Conservation (phyloP, 2,329 filamentous ascomycete genomes). For the Cadophora malorum region DNA sequence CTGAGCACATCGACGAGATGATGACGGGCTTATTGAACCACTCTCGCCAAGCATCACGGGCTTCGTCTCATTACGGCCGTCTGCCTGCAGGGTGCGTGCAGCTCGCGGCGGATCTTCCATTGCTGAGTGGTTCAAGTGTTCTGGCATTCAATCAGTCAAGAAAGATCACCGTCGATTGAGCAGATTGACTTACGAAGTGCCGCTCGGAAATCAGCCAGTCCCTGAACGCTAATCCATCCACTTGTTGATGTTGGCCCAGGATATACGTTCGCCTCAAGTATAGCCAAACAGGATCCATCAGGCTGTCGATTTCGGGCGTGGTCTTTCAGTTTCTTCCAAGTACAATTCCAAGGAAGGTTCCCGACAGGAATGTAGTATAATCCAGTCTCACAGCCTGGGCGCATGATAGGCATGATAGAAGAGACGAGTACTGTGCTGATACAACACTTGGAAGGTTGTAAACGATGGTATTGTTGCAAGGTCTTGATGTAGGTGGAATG, state of each 20-base stretch:
- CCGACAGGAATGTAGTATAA: slow-evolving; percentile 34
- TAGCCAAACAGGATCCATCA: slow-evolving; percentile 32
- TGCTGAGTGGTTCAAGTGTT: slow-evolving; percentile 33
- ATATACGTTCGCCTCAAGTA: slow-evolving; percentile 39
- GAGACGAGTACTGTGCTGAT: neutral
- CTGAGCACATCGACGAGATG: neutral
- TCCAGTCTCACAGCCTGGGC: slow-evolving; percentile 31
- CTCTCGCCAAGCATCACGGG: slow-evolving; percentile 28
- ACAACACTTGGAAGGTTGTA: neutral
- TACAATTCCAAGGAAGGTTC: slow-evolving; percentile 35
- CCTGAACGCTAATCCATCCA: slow-evolving; percentile 38
- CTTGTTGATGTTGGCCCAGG: slow-evolving; percentile 34
- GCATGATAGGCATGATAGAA: slow-evolving; percentile 26
- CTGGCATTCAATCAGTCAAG: slow-evolving; percentile 21
- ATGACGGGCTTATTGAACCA: neutral
- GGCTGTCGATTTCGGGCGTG: slow-evolving; percentile 33
- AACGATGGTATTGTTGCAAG: neutral
- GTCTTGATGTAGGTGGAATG: neutral
- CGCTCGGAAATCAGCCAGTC: slow-evolving; percentile 34
- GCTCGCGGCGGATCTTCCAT: slow-evolving; percentile 26
- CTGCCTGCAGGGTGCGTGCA: slow-evolving; percentile 32
- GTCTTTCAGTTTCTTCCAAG: slow-evolving; percentile 42
- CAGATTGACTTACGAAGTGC: slow-evolving; percentile 32
- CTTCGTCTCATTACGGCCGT: slow-evolving; percentile 38
- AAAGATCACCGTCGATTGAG: neutral